Conservation (phyloP, 192 early-diverging fungal genomes). For the Coemansia sp. region DNA sequence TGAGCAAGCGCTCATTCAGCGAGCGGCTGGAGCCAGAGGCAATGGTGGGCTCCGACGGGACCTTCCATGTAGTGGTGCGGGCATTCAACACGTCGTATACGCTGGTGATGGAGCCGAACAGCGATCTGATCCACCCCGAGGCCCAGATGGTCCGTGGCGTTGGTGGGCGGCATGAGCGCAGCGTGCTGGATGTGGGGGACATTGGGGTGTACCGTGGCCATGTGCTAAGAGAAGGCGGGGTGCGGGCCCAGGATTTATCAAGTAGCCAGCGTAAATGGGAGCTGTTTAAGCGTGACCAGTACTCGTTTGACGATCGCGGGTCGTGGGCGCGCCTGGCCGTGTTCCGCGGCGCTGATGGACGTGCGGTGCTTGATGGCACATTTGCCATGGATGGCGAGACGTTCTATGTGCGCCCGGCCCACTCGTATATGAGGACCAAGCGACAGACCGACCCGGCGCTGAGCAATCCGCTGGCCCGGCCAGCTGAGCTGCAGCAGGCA, state of each 20-base stretch:
- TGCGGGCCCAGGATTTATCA: slow-evolving; percentile 14
- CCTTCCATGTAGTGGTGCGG: slow-evolving; percentile 51
- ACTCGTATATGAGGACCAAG: slow-evolving; percentile 52
- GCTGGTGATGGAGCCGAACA: slow-evolving; percentile 62
- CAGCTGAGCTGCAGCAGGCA: slow-evolving; percentile 12
- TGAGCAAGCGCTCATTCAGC: slow-evolving; percentile 30
- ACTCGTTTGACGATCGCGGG: slow-evolving; percentile 38
- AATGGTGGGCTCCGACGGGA: slow-evolving; percentile 51
- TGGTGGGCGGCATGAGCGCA: slow-evolving; percentile 7
- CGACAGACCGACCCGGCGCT: slow-evolving; percentile 50
- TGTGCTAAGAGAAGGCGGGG: slow-evolving; percentile 24
- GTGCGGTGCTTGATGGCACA: slow-evolving; percentile 54
- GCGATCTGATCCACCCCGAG: slow-evolving; percentile 62
- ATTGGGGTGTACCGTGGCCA: slow-evolving; percentile 57
- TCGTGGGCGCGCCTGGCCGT: slow-evolving; percentile 54
- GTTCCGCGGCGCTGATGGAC: slow-evolving; percentile 12
- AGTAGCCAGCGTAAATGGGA: slow-evolving; percentile 31
- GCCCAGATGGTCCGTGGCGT: slow-evolving; percentile 32
- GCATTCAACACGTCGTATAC: slow-evolving; percentile 63
- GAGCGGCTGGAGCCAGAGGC: slow-evolving; percentile 8
- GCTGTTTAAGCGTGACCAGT: slow-evolving; percentile 12
- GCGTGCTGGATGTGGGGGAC: slow-evolving; percentile 20
- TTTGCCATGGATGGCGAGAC: slow-evolving; percentile 52
- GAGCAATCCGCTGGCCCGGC: slow-evolving; percentile 19
- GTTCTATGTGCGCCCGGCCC: slow-evolving; percentile 53